Evolutionary conservation across 1,284 basidiomycete species (phyloP).

Genomic region (Cystobasidiaceae sp.): DNA sequence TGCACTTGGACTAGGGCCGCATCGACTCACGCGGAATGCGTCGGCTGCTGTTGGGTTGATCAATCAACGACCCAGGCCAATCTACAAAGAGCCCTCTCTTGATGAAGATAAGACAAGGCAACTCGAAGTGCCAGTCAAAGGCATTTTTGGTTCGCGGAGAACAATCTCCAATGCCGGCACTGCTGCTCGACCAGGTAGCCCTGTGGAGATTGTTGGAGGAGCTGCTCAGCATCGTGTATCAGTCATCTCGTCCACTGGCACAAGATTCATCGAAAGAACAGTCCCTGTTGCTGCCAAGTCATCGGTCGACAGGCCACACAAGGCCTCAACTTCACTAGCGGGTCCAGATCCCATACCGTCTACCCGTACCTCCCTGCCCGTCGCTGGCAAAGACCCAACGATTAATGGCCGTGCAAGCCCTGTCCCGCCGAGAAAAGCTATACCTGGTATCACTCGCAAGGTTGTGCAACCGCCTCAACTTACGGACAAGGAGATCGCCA

Average conservation of each 20-base stretch:
- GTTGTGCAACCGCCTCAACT: too few relatives aligned
- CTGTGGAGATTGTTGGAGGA: background rate
- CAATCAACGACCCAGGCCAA: background rate
- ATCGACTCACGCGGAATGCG: background rate
- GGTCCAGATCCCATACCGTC: background rate
- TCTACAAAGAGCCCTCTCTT: background rate
- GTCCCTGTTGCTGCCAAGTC: constrained; percentile 2
- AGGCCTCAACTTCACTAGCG: background rate
- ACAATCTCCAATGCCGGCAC: background rate
- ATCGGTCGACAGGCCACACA: constrained; percentile 5
- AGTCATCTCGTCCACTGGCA: background rate
- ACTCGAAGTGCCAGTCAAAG: background rate
- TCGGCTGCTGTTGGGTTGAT: constrained; percentile 9
- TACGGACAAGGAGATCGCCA: too few relatives aligned
- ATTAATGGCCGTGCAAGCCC: too few relatives aligned
- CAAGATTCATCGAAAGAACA: constrained; percentile 11
- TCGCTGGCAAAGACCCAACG: background rate
- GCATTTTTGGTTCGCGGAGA: constrained; percentile 5
- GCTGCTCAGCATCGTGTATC: background rate
- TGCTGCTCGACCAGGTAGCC: background rate
- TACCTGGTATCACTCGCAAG: too few relatives aligned
- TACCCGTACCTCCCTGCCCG: background rate
- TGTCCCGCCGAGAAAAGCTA: too few relatives aligned
- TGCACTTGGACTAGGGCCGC: constrained; percentile 1
- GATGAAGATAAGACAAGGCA: background rate